Base-by-base conservation (phyloP, 495 filamentous ascomycete genomes). In the Aspergillus egyptiacus region DNA sequence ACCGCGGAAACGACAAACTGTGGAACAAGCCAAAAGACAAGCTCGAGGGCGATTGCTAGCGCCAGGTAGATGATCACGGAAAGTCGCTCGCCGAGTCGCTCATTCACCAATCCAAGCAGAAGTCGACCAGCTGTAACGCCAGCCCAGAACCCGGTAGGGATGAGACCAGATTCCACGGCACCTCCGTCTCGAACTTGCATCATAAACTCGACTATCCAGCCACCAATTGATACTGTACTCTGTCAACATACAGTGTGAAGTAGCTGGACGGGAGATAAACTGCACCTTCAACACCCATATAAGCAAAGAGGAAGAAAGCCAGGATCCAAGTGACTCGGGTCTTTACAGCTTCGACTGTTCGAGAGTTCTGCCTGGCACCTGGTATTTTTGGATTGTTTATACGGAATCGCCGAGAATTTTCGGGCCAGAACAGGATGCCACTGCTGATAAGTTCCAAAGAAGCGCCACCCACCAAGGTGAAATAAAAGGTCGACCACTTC, bases 1-100 rank as follows among this genome's bases (percentile, higher is more conserved):
- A 85, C 71, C 3, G 81, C 80, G 23, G 78, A 80, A 33, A 80
- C 76, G 49, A 78, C 70, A 60, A 86, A 81, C 45, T 80, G 76
- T 2, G 82, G 81, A 3, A 83, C 78, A 15, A 79, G 70, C 68
- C 72, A 79, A 52, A 83, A 81, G 5, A 82, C 53, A 2, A 84
- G 58, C 55, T 81, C 72, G 4, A 78, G 56, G 9, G 51, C 76
- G 1, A 76, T 58, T 30, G 46, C 18, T 5, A 54, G 23, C 2
- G 25, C 28, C 5, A 45, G 27, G 40, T 50, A 55, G 34, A 41
- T 46, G 20, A 67, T 50, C 37, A 83, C 72, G 14, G 81, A 75
- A 19, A 76, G 44, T 54, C 78, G 77, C 62, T 84, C 81, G 2
- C 81, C 80, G n/a, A 85, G 61, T 20, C 68, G 63, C 0, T 77